Percentiles rank a stretch among this genome's conserved stretches.
Evolutionary conservation across 164 flowering plant species (phyloP).

Genomic region (Pachysandra terminalis): DNA sequence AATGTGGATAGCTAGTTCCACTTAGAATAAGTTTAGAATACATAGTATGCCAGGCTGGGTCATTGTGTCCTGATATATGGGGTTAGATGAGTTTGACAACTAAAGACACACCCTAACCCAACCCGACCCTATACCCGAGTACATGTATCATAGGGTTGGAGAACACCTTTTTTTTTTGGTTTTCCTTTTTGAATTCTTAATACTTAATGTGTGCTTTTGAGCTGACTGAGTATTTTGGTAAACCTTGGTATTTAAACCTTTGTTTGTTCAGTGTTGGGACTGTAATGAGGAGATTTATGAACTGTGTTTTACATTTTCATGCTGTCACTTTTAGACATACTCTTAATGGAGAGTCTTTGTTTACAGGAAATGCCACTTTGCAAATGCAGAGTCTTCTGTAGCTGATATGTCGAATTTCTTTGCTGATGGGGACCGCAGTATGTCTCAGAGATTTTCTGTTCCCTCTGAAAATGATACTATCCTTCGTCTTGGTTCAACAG

Average conservation of each 20-base stretch:
- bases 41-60: too few relatives aligned
- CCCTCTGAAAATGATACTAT: slow-evolving; percentile 28
- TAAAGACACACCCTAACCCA: too few relatives aligned
- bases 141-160: too few relatives aligned
- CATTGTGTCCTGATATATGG: too few relatives aligned
- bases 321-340: neutral
- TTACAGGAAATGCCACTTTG: slow-evolving; percentile 31
- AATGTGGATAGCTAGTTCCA: too few relatives aligned
- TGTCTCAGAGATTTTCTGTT: slow-evolving; percentile 21
- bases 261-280: neutral
- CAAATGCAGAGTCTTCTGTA: slow-evolving; percentile 19
- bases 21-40: too few relatives aligned
- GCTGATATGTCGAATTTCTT: slow-evolving; percentile 24
- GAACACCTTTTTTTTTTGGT: neutral
- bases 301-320: neutral
- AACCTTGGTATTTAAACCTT: neutral
- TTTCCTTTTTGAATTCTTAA: neutral
- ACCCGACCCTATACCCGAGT: too few relatives aligned
- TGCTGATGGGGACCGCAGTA: slow-evolving; percentile 22
- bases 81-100: too few relatives aligned
- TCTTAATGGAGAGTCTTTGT: neutral
- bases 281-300: neutral
- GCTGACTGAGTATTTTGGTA: neutral
- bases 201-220: neutral
- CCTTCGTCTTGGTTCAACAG: slow-evolving; percentile 22